phyloP scores from a whole-genome alignment of 164 flowering plant genomes.

The Vitis rupestris region DNA sequence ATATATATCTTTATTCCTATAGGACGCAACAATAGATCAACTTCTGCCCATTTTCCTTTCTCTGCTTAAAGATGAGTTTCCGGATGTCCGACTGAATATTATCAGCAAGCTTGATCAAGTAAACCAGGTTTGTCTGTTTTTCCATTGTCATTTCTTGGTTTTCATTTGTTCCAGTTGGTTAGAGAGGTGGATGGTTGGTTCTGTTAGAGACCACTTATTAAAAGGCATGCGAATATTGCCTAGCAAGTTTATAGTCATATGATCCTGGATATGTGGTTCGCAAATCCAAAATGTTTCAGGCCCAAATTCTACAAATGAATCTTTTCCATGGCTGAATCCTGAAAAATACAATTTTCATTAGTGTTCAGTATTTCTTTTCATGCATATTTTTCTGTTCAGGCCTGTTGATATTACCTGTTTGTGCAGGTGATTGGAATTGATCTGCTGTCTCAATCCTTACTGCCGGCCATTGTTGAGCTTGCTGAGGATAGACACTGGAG shows the following conservation, averaged over 20 bases:
- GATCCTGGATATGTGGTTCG: not conserved
- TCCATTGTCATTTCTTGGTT: not conserved
- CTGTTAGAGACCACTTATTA: too few relatives aligned
- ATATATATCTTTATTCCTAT: too few relatives aligned
- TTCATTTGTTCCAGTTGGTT: too few relatives aligned
- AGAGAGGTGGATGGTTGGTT: too few relatives aligned
- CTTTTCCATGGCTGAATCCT: not conserved
- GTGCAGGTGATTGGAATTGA: slow-evolving; percentile 98
- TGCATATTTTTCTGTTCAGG: not conserved
- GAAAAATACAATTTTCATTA: not conserved
- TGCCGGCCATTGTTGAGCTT: slow-evolving; percentile 96
- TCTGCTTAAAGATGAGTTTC: slow-evolving; percentile 94
- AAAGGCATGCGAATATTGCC: too few relatives aligned
- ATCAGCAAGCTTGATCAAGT: slow-evolving; percentile 99
- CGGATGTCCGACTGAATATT: slow-evolving; percentile 96
- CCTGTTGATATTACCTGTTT: not conserved
- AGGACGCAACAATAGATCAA: slow-evolving; percentile 98
- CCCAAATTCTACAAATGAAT: not conserved
- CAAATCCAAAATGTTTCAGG: not conserved
- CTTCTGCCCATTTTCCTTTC: slow-evolving; percentile 96
- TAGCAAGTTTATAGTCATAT: not conserved
- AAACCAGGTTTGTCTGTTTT: slow-evolving; percentile 63
- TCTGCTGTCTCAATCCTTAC: slow-evolving; percentile 78
- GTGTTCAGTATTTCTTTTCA: not conserved
- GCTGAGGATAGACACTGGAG: slow-evolving; percentile 99